These are phyloP conservation scores for Lanmaoa rubissima DNA, from an alignment of 768 basidiomycete species.

Conservation along the genomic window DNA sequence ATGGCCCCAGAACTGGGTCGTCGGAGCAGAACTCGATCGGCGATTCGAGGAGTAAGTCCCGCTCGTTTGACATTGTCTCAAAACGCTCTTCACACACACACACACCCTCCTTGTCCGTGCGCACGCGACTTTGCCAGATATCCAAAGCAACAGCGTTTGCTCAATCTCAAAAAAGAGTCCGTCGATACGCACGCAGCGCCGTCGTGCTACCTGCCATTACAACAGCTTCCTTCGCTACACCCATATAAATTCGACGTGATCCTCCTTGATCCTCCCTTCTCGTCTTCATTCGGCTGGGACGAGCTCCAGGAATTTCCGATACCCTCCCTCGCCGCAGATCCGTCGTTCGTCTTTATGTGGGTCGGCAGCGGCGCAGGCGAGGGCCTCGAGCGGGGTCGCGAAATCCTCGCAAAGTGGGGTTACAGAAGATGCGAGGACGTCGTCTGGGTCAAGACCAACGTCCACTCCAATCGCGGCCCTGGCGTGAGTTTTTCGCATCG, in stretches of 20 bases:
- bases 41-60: slow-evolving; percentile 92
- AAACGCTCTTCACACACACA: not conserved
- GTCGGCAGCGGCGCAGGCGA: slow-evolving; percentile 89
- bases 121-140: slow-evolving; percentile 55
- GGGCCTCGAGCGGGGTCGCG: slow-evolving; percentile 88
- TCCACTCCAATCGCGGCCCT: slow-evolving; percentile 64
- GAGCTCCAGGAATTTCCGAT: slow-evolving; percentile 80
- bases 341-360: slow-evolving; percentile 94
- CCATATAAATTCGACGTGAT: slow-evolving; percentile 86
- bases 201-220: slow-evolving; percentile 67
- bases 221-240: slow-evolving; percentile 53
- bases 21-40: slow-evolving; percentile 83
- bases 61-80: not conserved
- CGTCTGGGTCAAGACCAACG: slow-evolving; percentile 97
- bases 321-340: slow-evolving; percentile 81
- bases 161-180: slow-evolving; percentile 78
- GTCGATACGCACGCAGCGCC: slow-evolving; percentile 69
- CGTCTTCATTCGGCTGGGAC: slow-evolving; percentile 83
- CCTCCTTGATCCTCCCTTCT: slow-evolving; percentile 87
- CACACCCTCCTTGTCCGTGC: not conserved
- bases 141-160: slow-evolving; percentile 86
- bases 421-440: slow-evolving; percentile 95
- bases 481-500: slow-evolving; percentile 50
- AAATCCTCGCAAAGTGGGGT: slow-evolving; percentile 91
- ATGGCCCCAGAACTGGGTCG: slow-evolving; percentile 92